Evolutionary conservation across 2,329 filamentous ascomycete species (phyloP), one percentile per base, ranked within the genome.

Genomic region (Leptographium wingfieldii): DNA sequence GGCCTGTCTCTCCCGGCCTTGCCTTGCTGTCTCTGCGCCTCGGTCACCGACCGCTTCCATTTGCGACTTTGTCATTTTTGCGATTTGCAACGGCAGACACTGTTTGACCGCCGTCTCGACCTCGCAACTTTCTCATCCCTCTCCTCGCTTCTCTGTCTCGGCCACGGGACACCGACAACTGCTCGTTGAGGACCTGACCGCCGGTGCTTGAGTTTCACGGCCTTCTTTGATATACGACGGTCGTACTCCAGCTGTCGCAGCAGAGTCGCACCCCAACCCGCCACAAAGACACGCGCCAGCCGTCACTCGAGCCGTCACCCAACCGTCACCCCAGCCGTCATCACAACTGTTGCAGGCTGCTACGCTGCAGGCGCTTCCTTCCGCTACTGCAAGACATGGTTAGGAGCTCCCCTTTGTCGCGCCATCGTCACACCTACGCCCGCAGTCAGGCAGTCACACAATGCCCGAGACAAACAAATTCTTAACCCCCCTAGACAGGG

Each of bases 401-500:
- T 74, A 76, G 71, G 73, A 81, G 70, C 77, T 80, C 67, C 78
- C 77, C 64, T 81, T 82, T 71, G 80, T 82, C 67, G 77, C 79
- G 71, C 81, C 81, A 62, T 83, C 80, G 62, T 83, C 80, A 59
- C 83, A 83, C 71, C 76, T 84, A 61, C 71, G 73, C 64, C 74
- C 73, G 58, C 72, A 72, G 63, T 67, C 70, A 62, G 68, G 69
- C 65, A 72, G 69, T 69, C 72, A 70, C 68, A 72, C 73, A 67
- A 69, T 73, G 67, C 67, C 74, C 61, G 73, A 76, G 64, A 66
- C 27, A 27, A n/a, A 14, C 25, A 52, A 73, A 64, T 69, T 73
- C 62, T 75, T 78, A 72, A 85, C 78, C 67, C 79, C 81, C 63
- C 77, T 88, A 61, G 88, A 92, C 72, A 83, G 80, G 74, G 88